A percentile compares a stretch with the other conserved stretches of the same genome.
These are phyloP conservation scores for Chalara sp. DNA, from an alignment of 2,329 filamentous ascomycete species.

Conservation along the genomic window DNA sequence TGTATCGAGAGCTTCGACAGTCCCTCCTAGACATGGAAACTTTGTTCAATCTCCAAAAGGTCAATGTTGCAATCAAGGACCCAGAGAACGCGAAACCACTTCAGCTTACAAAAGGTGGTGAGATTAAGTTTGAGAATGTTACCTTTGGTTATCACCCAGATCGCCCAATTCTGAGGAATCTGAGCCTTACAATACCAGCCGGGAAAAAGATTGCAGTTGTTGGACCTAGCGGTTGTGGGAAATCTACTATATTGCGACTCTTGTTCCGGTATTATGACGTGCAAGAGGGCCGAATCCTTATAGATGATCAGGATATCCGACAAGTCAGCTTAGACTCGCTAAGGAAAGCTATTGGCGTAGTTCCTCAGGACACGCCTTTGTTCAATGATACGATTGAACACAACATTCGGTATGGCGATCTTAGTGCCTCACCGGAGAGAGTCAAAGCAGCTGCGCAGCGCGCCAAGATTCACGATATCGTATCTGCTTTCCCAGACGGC, in stretches of 20 bases:
- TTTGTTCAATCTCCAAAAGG: constrained; percentile 93
- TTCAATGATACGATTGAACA: constrained; percentile 97
- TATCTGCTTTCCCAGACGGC: constrained; percentile 74
- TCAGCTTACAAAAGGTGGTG: constrained; percentile 66
- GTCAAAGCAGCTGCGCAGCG: constrained; percentile 73
- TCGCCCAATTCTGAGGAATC: constrained; percentile 77
- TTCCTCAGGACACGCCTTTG: constrained; percentile 92
- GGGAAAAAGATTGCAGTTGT: constrained; percentile 96
- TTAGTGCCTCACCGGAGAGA: constrained; percentile 66
- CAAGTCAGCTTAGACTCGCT: constrained; percentile 77
- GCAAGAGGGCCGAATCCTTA: constrained; percentile 74
- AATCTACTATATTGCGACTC: constrained; percentile 84
- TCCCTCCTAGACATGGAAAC: constrained; percentile 98
- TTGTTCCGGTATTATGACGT: constrained; percentile 94
- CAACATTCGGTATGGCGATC: constrained; percentile 88
- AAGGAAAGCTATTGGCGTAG: constrained; percentile 81
- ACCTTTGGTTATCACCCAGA: constrained; percentile 87
- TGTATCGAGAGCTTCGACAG: constrained; percentile 92
- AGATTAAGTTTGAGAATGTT: constrained; percentile 93
- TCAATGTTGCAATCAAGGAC: constrained; percentile 83
- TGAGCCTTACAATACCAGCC: constrained; percentile 83
- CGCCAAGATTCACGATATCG: constrained; percentile 79
- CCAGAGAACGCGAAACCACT: constrained; percentile 67
- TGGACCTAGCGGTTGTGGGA: constrained; percentile 90
- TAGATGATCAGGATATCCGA: constrained; percentile 89